These are phyloP conservation scores for Trichoderma oligosporum DNA, from an alignment of 2,329 filamentous ascomycete genomes.

Conservation along the genomic window DNA sequence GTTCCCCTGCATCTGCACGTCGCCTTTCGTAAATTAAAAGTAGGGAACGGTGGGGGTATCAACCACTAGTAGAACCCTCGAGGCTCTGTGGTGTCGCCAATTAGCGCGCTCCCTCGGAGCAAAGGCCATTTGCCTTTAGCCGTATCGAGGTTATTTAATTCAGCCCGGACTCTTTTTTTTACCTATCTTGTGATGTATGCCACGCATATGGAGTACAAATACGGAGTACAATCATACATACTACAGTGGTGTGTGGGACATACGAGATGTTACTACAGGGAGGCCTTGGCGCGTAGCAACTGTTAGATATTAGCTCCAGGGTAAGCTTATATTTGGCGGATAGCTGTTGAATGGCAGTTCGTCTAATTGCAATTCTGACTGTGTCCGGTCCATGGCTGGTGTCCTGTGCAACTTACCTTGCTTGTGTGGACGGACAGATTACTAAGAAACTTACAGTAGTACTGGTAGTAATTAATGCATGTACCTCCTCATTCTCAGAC, in stretches of 20 bases:
- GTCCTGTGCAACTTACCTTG: too few species aligned
- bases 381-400: too few species aligned
- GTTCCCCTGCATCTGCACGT: constrained; percentile 13
- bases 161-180: background rate
- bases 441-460: too few species aligned
- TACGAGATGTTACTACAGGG: too few species aligned
- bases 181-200: constrained; percentile 11
- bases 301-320: background rate
- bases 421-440: too few species aligned
- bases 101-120: constrained; percentile 3
- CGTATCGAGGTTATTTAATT: background rate
- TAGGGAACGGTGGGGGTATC: constrained; percentile 11
- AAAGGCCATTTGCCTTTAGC: constrained; percentile 3
- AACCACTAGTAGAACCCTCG: background rate
- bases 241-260: too few species aligned
- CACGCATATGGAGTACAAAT: constrained; percentile 1
- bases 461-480: too few species aligned
- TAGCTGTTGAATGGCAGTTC: too few species aligned
- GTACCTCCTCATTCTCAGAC: too few species aligned
- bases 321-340: background rate
- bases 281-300: too few species aligned
- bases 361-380: too few species aligned
- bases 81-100: constrained; percentile 1
- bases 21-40: constrained; percentile 19
- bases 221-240: too few species aligned